Evolutionary conservation across 768 basidiomycete species (phyloP).

Genomic region (Gymnopilus junonius): DNA sequence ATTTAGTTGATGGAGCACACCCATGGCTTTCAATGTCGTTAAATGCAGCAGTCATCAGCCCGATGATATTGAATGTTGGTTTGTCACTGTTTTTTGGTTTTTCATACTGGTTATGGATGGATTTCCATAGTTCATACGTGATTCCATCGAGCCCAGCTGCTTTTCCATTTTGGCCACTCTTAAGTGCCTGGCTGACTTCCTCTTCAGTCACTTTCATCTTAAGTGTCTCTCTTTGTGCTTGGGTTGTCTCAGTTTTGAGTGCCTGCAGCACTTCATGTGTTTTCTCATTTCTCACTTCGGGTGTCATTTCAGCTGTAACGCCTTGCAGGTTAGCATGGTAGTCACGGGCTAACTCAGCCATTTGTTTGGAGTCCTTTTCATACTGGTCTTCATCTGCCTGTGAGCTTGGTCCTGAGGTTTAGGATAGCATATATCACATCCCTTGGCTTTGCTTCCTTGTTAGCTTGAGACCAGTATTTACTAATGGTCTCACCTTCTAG

Average conservation of each 20-base stretch:
- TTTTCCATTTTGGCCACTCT: background rate
- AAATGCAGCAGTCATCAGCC: slow-evolving; percentile 11
- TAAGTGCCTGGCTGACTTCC: background rate
- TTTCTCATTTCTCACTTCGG: background rate
- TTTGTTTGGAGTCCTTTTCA: background rate
- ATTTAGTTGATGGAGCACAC: slow-evolving; percentile 10
- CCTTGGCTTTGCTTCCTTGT: slow-evolving; percentile 6
- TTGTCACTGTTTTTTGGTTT: background rate
- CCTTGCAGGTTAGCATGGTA: slow-evolving; percentile 10
- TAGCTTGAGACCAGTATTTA: slow-evolving; percentile 8
- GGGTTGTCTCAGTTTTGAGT: background rate
- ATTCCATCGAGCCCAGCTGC: background rate
- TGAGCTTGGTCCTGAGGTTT: background rate
- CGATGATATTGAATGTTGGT: background rate
- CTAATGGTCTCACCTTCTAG: background rate
- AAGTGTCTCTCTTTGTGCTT: background rate
- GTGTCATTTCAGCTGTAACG: too few species aligned
- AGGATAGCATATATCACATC: background rate
- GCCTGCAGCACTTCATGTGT: background rate
- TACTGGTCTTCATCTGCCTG: background rate
- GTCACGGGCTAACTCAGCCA: background rate
- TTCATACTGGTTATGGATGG: background rate
- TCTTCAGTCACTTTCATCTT: background rate
- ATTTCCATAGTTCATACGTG: too few species aligned
- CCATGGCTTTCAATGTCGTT: slow-evolving; percentile 36